Conservation (phyloP, 169 alveolate genomes). For the Plasmodium gaboni region DNA sequence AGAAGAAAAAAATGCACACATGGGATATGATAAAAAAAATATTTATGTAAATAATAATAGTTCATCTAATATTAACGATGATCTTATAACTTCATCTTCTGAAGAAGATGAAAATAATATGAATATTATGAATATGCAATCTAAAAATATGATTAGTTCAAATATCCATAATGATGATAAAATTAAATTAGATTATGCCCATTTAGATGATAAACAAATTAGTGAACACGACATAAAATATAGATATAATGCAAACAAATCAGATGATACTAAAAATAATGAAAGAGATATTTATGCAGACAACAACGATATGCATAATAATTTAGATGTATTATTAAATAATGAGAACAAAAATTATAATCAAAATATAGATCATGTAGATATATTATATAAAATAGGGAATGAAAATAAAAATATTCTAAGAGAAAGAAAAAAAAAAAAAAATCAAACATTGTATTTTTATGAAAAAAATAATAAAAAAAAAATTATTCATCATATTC, state of each 20-base stretch:
- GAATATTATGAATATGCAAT: neutral
- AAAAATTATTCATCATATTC: constrained; percentile 30
- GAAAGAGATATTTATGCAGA: neutral
- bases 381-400: constrained; percentile 13
- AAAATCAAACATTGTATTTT: constrained; percentile 22
- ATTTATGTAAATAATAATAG: neutral
- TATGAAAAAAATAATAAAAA: constrained; percentile 36
- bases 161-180: neutral
- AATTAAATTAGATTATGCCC: neutral
- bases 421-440: constrained; percentile 21
- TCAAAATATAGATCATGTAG: neutral
- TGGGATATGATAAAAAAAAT: neutral
- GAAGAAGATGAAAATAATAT: neutral
- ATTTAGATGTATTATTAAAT: neutral
- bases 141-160: neutral
- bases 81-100: neutral
- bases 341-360: neutral
- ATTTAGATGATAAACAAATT: neutral
- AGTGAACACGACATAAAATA: neutral
- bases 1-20: neutral
- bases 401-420: constrained; percentile 42
- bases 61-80: neutral
- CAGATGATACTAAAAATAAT: neutral
- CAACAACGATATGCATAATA: neutral
- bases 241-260: neutral